Evolutionary conservation across 2,329 filamentous ascomycete species (phyloP), one percentile per base, ranked within the genome.

Genomic region (Fusarium domesticum): DNA sequence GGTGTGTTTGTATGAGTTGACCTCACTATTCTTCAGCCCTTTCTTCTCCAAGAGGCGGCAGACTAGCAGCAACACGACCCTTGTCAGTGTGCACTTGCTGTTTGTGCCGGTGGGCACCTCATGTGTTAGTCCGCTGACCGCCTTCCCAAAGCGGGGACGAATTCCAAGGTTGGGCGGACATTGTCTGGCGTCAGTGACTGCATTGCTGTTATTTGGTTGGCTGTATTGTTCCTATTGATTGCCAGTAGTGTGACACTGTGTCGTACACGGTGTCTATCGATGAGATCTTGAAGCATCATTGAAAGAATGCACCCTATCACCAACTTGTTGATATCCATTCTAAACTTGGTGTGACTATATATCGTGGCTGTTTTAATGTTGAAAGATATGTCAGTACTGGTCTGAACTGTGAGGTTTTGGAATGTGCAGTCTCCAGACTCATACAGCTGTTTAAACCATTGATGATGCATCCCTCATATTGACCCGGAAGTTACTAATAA

Each of bases 61-160:
- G 45, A 37, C 15, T 16, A 39, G 35, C 44, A 41, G 38, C 40
- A 39, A 48, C 57, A 59, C 58, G 55, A 57, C 55, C 51, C 23
- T n/a, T 28, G 23, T 28, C 23, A 28, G 23, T 12, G 8, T 8
- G 23, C 23, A 28, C 23, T 12, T 28, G 23, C 20, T 28, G 23
- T 28, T 28, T 28, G 23, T 28, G 23, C 47, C 43, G 39, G 37
- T 42, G 45, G 46, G 46, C n/a, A 16, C 35, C 35, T 40, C 32
- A 30, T 16, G 17, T 39, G 49, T 34, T 42, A 55, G 36, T 42
- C 33, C 18, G 2, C 18, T 60, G 44, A 60, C 57, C 57, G 57
- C 57, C 54, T 60, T 34, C 57, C 48, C 11, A 17, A 51, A 54
- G 15, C 37, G 47, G 57, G 10, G 42, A 31, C 15, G n/a, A n/a